Conservation (phyloP, 352 stramenopile genomes). For the Pythium scleroteichum region DNA sequence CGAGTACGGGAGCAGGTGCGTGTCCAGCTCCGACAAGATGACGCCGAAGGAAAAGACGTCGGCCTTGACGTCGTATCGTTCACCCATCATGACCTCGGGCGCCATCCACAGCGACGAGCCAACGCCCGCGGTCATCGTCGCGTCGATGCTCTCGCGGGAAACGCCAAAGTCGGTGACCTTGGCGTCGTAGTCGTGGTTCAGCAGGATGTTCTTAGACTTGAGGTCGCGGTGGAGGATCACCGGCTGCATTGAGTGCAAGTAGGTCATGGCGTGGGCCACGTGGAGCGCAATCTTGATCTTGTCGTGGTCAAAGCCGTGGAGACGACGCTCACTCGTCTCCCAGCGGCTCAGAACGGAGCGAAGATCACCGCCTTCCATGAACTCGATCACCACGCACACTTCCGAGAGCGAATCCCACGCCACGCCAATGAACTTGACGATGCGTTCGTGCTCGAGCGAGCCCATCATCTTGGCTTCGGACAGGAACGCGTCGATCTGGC, state of each 20-base stretch:
- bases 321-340: constrained; percentile 10
- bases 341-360: constrained; percentile 30
- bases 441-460: constrained; percentile 32
- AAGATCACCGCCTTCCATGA: constrained; percentile 50
- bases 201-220: constrained; percentile 26
- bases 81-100: constrained; percentile 40
- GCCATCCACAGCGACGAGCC: constrained; percentile 26
- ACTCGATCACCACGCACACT: constrained; percentile 42
- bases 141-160: constrained; percentile 25
- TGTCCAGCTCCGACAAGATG: constrained; percentile 53
- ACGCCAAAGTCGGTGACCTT: constrained; percentile 48
- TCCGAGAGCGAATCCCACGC: constrained; percentile 45
- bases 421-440: constrained; percentile 40
- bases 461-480: constrained; percentile 30
- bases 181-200: constrained; percentile 17
- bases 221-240: constrained; percentile 22
- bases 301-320: constrained; percentile 31
- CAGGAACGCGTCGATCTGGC: constrained; percentile 19
- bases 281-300: constrained; percentile 47
- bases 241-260: constrained; percentile 19
- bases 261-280: constrained; percentile 19
- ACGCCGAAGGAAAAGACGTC: constrained; percentile 89
- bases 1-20: constrained; percentile 33
- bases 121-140: constrained; percentile 24
- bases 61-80: constrained; percentile 38